Percentiles rank a stretch among this genome's conserved stretches.
Conservation (phyloP, 1,139 yeast species). For the Protomyces arabidopsidicola region DNA sequence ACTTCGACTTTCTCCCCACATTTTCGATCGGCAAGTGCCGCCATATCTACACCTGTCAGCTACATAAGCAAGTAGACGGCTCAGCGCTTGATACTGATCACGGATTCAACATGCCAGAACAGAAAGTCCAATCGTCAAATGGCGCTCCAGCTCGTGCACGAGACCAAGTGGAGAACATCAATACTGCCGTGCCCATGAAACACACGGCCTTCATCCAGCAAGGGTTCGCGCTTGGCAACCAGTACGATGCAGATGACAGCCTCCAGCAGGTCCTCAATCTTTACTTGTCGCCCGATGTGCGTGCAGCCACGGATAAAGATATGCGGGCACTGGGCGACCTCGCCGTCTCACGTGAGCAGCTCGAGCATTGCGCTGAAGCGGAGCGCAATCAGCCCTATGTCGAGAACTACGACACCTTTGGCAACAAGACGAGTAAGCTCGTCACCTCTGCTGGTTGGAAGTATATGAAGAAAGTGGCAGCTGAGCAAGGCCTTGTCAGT, state of each 20-base stretch:
- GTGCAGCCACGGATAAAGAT: conserved; percentile 24
- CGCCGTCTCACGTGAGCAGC: conserved; percentile 35
- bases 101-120: neutral
- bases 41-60: no score
- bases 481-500: conserved; percentile 36
- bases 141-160: neutral
- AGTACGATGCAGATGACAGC: neutral
- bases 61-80: no score
- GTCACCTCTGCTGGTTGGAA: conserved; percentile 40
- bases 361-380: conserved; percentile 39
- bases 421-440: conserved; percentile 35
- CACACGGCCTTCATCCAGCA: neutral
- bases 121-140: neutral
- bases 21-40: no score
- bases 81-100: neutral
- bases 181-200: neutral
- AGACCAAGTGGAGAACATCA: neutral
- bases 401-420: conserved; percentile 38
- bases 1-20: no score
- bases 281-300: neutral
- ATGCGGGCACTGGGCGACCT: conserved; percentile 35
- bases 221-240: neutral
- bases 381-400: conserved; percentile 37
- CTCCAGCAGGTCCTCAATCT: neutral
- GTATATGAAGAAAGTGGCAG: conserved; percentile 36